Evolutionary conservation across 2,329 filamentous ascomycete species (phyloP), one percentile per base, ranked within the genome.

Genomic region (Didymella arachidicola): DNA sequence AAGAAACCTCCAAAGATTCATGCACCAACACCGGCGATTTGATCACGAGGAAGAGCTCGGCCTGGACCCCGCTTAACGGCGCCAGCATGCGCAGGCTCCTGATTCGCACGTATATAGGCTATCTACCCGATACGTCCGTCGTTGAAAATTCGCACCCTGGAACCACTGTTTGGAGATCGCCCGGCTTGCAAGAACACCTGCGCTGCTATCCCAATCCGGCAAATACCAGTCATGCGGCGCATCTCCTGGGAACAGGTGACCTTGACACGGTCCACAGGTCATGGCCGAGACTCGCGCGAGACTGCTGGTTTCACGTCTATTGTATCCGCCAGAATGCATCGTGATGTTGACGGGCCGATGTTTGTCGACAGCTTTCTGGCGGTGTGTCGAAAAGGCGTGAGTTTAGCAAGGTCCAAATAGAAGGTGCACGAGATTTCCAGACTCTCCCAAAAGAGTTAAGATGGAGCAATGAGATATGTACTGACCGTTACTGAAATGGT

Each of bases 211-310:
- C 50, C 50, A 45, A 59, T 59, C 39, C 10, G 56, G 56, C 27
- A 59, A 50, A 36, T 3, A 19, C 54, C 42, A 51, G 39, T 59
- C 56, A 59, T 51, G 56, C 46, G 56, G 26, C 29, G 56, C 56
- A 49, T 54, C 45, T 32, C 25, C 34, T 54, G 46, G 34, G 56
- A 53, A 45, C 56, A 59, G 56, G 32, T 59, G 56, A 59, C 50
- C 46, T 50, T 41, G 39, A 54, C 56, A 59, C 46, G 56, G 51
- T 51, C 56, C 56, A 54, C 51, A 27, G 45, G 14, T 45, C 45
- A 14, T 39, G 56, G 63, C 63, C 65, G 67, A 70, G 64, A 64
- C 63, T 61, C 52, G 57, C 46, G 57, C 56, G 42, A 60, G 32
- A 41, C 45, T 41, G 18, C 16, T 38, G 42, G 34, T 51, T 29